Base-by-base conservation (phyloP, 805 yeast genomes). In the Starmerella geochares region DNA sequence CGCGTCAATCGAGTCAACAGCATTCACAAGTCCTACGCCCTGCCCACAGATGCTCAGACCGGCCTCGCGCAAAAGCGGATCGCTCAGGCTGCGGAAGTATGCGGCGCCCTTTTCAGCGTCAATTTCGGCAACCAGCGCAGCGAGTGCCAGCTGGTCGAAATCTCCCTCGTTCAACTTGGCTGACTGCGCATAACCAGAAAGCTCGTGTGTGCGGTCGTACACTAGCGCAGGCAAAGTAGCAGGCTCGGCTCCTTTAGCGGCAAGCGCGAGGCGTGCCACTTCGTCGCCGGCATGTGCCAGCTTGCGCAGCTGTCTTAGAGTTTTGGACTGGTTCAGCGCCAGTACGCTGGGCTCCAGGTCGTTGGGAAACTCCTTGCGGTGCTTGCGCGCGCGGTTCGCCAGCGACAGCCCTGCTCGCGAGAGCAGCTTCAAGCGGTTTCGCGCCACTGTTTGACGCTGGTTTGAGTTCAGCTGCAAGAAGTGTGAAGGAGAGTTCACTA, bases 351-450 rank as follows among this genome's bases (percentile, higher is more conserved):
- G 59, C 27, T 55, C 60, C n/a, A 53, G 31, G 42, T 40, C 59
- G 45, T 8, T 38, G 2, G 58, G 55, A 43, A 44, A 60, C 25
- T 47, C 31, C 16, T 29, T 27, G 10, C 48, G 46, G 33, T 58
- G 57, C 46, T 45, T 47, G 27, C 42, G 50, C 9, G 66, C 61
- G 14, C 44, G 32, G n/a, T 40, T 32, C 16, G 27, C n/a, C 3
- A 57, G 46, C 33, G 51, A 47, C 17, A 60, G 64, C 13, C 70
- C 71, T 5, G 71, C 65, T 14, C 60, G 58, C 47, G 64, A 70
- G 20, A 64, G 60, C 56, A 76, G 66, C 47, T 69, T 57, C 43
- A 73, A 57, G 51, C 65, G 61, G 61, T 76, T 76, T 49, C 67
- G 67, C 19, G 63, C 52, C 31, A 75, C 51, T n/a, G 65, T 57